These are phyloP conservation scores for Botrytis medusae DNA, from an alignment of 2,329 filamentous ascomycete species.

Conservation along the genomic window DNA sequence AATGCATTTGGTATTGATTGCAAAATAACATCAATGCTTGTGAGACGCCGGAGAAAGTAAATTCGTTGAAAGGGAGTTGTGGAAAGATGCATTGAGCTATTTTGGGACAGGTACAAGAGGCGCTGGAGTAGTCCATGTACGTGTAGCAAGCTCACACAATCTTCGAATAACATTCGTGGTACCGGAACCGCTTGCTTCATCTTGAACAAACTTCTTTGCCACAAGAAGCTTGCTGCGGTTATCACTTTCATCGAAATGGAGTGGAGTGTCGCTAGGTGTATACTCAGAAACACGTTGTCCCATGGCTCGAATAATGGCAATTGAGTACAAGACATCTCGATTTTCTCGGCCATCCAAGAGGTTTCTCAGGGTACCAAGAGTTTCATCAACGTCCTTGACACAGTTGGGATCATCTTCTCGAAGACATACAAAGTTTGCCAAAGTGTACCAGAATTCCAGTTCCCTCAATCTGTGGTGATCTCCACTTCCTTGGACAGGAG, in stretches of 20 bases:
- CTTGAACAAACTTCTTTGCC: slow-evolving; percentile 67
- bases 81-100: slow-evolving; percentile 4
- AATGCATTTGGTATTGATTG: slow-evolving; percentile 19
- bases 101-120: slow-evolving; percentile 16
- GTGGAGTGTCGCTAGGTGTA: slow-evolving; percentile 55
- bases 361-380: slow-evolving; percentile 63
- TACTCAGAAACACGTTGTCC: slow-evolving; percentile 63
- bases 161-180: slow-evolving; percentile 71
- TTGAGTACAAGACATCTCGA: slow-evolving; percentile 85
- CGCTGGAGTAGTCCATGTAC: slow-evolving; percentile 40
- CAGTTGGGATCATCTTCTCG: slow-evolving; percentile 59
- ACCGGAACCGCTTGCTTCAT: slow-evolving; percentile 65
- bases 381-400: slow-evolving; percentile 61
- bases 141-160: slow-evolving; percentile 65
- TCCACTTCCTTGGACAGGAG: slow-evolving; percentile 49
- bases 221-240: slow-evolving; percentile 66
- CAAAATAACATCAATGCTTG: slow-evolving; percentile 11
- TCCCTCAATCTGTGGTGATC: slow-evolving; percentile 60
- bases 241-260: slow-evolving; percentile 65
- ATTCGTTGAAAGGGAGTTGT: slow-evolving; percentile 13
- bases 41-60: slow-evolving; percentile 19
- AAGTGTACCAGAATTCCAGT: slow-evolving; percentile 77
- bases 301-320: slow-evolving; percentile 75
- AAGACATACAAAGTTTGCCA: slow-evolving; percentile 70
- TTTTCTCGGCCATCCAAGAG: slow-evolving; percentile 81